phyloP scores from a whole-genome alignment of 2,329 filamentous ascomycete genomes.

The Pseudocercospora eumusae region DNA sequence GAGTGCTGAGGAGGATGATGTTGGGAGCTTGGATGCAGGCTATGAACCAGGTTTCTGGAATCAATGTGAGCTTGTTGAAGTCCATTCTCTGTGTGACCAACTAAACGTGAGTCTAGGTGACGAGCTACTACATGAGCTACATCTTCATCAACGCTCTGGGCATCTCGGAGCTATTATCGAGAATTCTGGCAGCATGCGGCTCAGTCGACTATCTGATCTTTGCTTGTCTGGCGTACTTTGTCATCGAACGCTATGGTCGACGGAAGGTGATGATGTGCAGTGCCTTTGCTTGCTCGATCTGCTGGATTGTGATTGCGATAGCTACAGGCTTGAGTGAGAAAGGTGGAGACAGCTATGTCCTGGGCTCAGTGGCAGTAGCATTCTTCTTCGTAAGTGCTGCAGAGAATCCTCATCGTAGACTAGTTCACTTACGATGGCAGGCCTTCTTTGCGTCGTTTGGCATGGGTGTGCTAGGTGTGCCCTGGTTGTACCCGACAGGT shows the following conservation, averaged over 20 bases:
- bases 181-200: conserved; percentile 54
- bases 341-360: conserved; percentile 47
- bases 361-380: conserved; percentile 52
- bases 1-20: conserved; percentile 31
- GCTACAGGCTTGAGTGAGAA: conserved; percentile 45
- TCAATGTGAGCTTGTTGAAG: conserved; percentile 28
- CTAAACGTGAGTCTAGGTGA: background rate
- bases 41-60: conserved; percentile 34
- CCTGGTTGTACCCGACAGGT: conserved; percentile 11
- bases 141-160: conserved; percentile 56
- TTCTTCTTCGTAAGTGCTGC: conserved; percentile 42
- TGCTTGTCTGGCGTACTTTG: conserved; percentile 50
- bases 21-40: conserved; percentile 35
- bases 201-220: conserved; percentile 54
- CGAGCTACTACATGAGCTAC: conserved; percentile 44
- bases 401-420: background rate
- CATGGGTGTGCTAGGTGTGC: conserved; percentile 36
- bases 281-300: conserved; percentile 52
- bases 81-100: background rate
- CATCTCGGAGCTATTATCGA: conserved; percentile 49
- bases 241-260: conserved; percentile 53
- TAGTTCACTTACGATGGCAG: background rate
- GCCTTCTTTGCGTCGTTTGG: conserved; percentile 45
- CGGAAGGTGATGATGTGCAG: conserved; percentile 53
- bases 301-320: conserved; percentile 53